Conservation (phyloP, 305 asterid genomes). For the Rubia occidens region DNA sequence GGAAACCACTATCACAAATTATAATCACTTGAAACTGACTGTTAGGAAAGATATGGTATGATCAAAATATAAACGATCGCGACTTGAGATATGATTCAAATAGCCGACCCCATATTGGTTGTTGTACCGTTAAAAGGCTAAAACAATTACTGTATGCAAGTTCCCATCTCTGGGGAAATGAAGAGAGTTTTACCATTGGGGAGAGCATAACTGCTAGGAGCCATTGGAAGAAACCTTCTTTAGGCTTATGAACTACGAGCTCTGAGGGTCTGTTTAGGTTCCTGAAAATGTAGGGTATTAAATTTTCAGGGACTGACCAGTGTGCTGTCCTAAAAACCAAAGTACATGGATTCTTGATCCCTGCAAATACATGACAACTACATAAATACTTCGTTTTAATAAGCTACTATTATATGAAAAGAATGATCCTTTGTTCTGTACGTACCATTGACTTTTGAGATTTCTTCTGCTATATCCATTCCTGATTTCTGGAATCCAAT, state of each 20-base stretch:
- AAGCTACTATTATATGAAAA: neutral
- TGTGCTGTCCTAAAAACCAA: slow-evolving; percentile 35
- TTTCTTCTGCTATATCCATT: slow-evolving; percentile 42
- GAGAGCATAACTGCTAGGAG: slow-evolving; percentile 37
- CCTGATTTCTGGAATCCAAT: slow-evolving; percentile 64
- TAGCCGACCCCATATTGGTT: too few relatives aligned
- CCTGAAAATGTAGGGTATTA: slow-evolving; percentile 27
- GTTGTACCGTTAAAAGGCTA: too few relatives aligned
- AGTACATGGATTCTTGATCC: slow-evolving; percentile 42
- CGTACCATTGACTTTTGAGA: slow-evolving; percentile 38
- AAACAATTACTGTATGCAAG: too few relatives aligned
- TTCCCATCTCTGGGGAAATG: neutral
- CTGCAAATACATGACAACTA: slow-evolving; percentile 18
- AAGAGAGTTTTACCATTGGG: slow-evolving; percentile 36
- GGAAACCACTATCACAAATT: too few relatives aligned
- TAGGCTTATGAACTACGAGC: slow-evolving; percentile 46
- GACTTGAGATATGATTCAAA: too few relatives aligned
- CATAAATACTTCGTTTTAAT: neutral
- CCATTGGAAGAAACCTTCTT: slow-evolving; percentile 35
- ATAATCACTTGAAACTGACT: too few relatives aligned
- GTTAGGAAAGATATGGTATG: too few relatives aligned
- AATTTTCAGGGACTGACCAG: slow-evolving; percentile 37
- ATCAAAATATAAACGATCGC: too few relatives aligned
- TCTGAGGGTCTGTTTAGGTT: slow-evolving; percentile 48
- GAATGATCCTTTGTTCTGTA: neutral